Conservation (phyloP, 2,329 filamentous ascomycete species). For the Fonsecaea multimorphosa region DNA sequence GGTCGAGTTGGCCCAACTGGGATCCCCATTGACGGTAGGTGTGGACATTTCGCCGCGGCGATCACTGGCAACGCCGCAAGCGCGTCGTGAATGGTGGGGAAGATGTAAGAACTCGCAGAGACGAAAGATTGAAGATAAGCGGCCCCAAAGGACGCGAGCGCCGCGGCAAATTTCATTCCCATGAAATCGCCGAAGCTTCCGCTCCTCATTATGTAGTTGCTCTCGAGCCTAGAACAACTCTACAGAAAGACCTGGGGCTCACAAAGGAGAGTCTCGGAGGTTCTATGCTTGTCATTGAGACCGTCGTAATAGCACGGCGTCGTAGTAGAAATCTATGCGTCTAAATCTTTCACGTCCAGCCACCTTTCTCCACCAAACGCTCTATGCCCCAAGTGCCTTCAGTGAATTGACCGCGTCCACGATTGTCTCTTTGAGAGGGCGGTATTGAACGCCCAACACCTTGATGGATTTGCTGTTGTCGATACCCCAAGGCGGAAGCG, state of each 20-base stretch:
- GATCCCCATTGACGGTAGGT: neutral
- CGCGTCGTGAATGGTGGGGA: neutral
- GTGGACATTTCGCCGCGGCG: slow-evolving; percentile 6
- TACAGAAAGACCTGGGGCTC: too few relatives aligned
- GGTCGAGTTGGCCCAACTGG: neutral
- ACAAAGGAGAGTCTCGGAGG: too few relatives aligned
- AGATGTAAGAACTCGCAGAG: neutral
- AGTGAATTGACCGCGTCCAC: slow-evolving; percentile 60
- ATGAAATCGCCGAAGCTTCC: slow-evolving; percentile 1
- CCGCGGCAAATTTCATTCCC: neutral
- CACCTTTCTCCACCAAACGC: neutral
- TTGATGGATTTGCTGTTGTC: slow-evolving; percentile 50
- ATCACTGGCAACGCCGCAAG: neutral
- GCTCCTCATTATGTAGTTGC: too few relatives aligned
- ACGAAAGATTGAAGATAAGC: too few relatives aligned
- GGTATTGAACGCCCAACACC: slow-evolving; percentile 50
- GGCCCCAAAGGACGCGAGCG: neutral
- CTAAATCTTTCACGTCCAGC: neutral
- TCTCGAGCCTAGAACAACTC: too few relatives aligned
- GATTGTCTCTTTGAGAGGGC: slow-evolving; percentile 46
- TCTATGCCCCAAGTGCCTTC: slow-evolving; percentile 56
- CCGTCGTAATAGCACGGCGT: neutral
- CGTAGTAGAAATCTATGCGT: neutral
- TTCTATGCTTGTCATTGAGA: neutral
- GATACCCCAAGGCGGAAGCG: slow-evolving; percentile 42